These are phyloP conservation scores for Alopecurus myosuroides DNA, from an alignment of 176 grass and related monocot species.

Conservation along the genomic window DNA sequence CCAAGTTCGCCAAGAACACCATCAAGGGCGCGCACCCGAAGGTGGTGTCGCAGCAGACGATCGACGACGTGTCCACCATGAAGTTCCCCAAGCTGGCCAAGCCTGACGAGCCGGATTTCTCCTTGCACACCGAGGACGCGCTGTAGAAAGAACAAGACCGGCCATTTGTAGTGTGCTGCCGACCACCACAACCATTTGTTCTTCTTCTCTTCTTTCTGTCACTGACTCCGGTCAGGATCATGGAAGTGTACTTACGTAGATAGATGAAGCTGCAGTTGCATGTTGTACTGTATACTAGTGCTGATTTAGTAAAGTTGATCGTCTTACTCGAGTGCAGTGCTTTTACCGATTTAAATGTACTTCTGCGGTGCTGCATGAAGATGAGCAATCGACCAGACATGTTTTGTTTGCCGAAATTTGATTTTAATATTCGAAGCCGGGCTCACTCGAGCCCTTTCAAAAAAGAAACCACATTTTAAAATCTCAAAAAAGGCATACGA, in stretches of 20 bases:
- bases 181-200: background rate
- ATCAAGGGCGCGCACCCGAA: slow-evolving; percentile 47
- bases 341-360: background rate
- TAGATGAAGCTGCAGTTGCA: background rate
- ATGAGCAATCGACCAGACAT: background rate
- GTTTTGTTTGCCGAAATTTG: too few relatives aligned
- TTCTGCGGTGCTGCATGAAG: background rate
- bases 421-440: too few relatives aligned
- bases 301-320: slow-evolving; percentile 25
- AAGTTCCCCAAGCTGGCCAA: slow-evolving; percentile 84
- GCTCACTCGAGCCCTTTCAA: too few relatives aligned
- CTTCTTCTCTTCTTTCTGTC: background rate
- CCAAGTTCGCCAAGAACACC: slow-evolving; percentile 87
- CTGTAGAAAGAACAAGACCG: slow-evolving; percentile 10
- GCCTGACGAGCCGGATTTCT: slow-evolving; percentile 91
- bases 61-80: slow-evolving; percentile 43
- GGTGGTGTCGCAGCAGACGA: slow-evolving; percentile 3
- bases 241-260: slow-evolving; percentile 13
- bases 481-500: too few relatives aligned
- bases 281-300: slow-evolving; percentile 42
- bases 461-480: too few relatives aligned
- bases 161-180: background rate
- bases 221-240: background rate
- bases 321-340: slow-evolving; percentile 8
- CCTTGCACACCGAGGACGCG: slow-evolving; percentile 50